Base-by-base conservation (phyloP, 257 asterid species). In the Salvia rosmarinus region DNA sequence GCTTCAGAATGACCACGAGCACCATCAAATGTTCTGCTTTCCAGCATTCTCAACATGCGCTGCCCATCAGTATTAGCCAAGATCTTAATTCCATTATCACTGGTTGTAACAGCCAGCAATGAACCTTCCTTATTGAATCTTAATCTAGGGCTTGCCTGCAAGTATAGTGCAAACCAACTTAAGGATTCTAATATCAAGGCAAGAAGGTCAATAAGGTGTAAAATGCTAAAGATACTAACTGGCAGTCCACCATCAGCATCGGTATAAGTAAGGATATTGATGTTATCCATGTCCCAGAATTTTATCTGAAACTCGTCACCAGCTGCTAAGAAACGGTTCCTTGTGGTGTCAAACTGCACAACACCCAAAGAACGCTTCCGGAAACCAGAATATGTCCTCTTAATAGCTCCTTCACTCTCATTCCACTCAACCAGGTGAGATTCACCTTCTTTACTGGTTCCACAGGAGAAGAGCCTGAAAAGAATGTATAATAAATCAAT, bases 101-200 rank as follows among this genome's bases (percentile, higher is more conserved):
- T 89, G 0, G 97, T 91, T 35, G 97, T 90, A 79, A 94, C 90
- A 75, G 97, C 97, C 46, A 94, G 87, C 75, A 94, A 73, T 0
- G 98, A 89, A 34, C 97, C 98, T 84, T 94, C 98, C 83, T 91
- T 94, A 39, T 94, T 91, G 81, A 94, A 94, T 81, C 97, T 78
- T 67, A 90, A 82, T 68, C 96, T 86, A 75, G 98, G 97, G 76
- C 97, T 90, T 44, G 96, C 96, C 98, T 93, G 84, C 76, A 82
- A 76, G 55, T 49, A 46, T 5, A 62, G 46, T 76, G 77, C 87
- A 68, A 75, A 28, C 61, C 60, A 64, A 58, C n/a, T 69, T 71
- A 35, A 71, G 74, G 63, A 32, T 59, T 20, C 20, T 14, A 62
- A 20, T 34, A 77, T 68, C 55, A 68, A 73, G 11, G 49, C 23